Conservation (phyloP, 2,329 filamentous ascomycete genomes). For the Eutypella sp. region DNA sequence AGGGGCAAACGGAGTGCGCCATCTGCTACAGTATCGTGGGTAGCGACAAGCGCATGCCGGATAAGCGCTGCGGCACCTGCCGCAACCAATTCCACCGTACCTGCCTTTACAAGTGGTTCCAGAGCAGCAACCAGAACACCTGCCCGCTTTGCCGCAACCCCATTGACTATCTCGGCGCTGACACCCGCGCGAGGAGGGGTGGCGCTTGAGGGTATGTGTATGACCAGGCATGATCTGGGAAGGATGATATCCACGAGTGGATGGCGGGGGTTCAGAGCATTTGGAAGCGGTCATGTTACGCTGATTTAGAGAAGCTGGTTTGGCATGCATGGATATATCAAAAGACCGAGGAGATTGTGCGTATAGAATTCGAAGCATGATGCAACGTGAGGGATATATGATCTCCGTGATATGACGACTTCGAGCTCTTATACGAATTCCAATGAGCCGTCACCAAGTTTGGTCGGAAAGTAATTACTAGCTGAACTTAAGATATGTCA, state of each 20-base stretch:
- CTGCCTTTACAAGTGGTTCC: conserved; percentile 97
- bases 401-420: too few relatives aligned
- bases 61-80: conserved; percentile 88
- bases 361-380: too few relatives aligned
- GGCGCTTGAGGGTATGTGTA: conserved; percentile 2
- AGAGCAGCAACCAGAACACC: conserved; percentile 82
- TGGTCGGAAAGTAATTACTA: too few relatives aligned
- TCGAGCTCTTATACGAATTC: too few relatives aligned
- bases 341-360: too few relatives aligned
- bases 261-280: not conserved
- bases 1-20: conserved; percentile 90
- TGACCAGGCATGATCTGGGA: not conserved
- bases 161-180: conserved; percentile 55
- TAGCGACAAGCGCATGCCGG: conserved; percentile 80
- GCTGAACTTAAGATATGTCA: too few relatives aligned
- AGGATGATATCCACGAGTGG: not conserved
- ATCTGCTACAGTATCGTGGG: conserved; percentile 97
- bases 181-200: conserved; percentile 19
- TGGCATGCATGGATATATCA: too few relatives aligned
- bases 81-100: conserved; percentile 87
- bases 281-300: too few relatives aligned
- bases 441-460: too few relatives aligned
- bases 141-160: conserved; percentile 91
- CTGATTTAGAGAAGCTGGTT: too few relatives aligned
- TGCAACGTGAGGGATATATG: too few relatives aligned